Conservation (phyloP, 2,329 filamentous ascomycete species). For the Ascochyta fabae region DNA sequence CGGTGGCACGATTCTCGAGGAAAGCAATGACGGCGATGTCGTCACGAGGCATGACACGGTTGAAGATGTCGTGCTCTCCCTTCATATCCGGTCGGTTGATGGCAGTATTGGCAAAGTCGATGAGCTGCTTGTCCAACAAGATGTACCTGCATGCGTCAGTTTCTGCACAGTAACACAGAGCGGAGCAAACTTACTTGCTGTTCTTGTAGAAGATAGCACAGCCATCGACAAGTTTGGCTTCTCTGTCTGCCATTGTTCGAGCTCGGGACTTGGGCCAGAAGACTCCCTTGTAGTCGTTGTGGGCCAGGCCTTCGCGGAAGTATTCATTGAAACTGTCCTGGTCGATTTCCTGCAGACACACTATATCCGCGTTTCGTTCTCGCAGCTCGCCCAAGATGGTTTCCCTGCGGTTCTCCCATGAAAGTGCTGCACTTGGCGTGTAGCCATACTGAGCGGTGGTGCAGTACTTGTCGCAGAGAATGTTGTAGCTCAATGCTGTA, state of each 20-base stretch:
- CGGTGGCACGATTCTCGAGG: constrained; percentile 88
- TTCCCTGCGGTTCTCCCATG: constrained; percentile 85
- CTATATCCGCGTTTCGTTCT: constrained; percentile 81
- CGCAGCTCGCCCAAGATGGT: constrained; percentile 84
- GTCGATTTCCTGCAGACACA: constrained; percentile 93
- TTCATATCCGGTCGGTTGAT: constrained; percentile 98
- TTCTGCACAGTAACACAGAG: not conserved
- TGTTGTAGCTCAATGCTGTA: constrained; percentile 92
- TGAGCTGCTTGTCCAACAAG: constrained; percentile 88
- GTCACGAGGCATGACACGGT: constrained; percentile 97
- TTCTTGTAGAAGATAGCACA: constrained; percentile 97
- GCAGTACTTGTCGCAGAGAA: constrained; percentile 91
- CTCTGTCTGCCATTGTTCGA: constrained; percentile 88
- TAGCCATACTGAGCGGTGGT: constrained; percentile 88
- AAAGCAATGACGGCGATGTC: constrained; percentile 93
- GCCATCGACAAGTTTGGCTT: constrained; percentile 89
- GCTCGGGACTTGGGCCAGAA: constrained; percentile 91
- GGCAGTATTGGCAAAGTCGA: constrained; percentile 89
- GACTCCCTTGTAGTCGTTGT: constrained; percentile 89
- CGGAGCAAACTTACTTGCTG: constrained; percentile 68
- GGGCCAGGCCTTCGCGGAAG: constrained; percentile 84
- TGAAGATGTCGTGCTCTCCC: constrained; percentile 96
- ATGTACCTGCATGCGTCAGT: constrained; percentile 64
- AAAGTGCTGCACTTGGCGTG: constrained; percentile 78
- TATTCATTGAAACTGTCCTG: constrained; percentile 90